phyloP scores from a whole-genome alignment of 2,329 filamentous ascomycete species.

The Cercospora sesami region DNA sequence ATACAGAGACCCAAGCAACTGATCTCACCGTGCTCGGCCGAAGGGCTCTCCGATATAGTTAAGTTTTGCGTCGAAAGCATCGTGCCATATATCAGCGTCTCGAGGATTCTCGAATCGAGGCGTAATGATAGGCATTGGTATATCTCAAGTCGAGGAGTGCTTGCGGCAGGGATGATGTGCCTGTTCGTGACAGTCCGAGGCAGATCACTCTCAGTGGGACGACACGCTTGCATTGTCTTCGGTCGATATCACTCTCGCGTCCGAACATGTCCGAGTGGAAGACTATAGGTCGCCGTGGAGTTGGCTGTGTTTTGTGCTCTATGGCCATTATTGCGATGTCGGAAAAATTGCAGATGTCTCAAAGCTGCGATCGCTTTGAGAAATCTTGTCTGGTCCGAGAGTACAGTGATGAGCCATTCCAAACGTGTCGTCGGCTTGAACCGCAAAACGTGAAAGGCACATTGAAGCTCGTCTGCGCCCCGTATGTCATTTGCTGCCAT shows the following conservation, averaged over 20 bases:
- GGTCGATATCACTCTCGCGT: conserved; percentile 16
- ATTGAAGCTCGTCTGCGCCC: too few species aligned
- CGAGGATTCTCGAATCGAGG: conserved; percentile 39
- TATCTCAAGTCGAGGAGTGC: conserved; percentile 64
- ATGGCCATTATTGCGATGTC: neutral
- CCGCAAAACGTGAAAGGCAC: too few species aligned
- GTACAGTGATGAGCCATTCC: too few species aligned
- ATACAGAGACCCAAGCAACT: conserved; percentile 37
- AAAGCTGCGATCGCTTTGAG: too few species aligned
- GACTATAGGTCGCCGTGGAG: neutral
- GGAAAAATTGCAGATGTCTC: too few species aligned
- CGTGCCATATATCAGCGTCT: conserved; percentile 28
- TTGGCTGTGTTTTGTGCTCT: neutral
- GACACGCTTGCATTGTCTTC: conserved; percentile 15
- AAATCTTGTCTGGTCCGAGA: too few species aligned
- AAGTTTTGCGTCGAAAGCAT: conserved; percentile 28
- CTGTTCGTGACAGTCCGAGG: conserved; percentile 65
- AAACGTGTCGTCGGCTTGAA: too few species aligned
- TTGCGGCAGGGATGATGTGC: conserved; percentile 54
- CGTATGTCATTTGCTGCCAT: too few species aligned
- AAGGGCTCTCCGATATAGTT: neutral
- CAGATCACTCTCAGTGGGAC: conserved; percentile 66
- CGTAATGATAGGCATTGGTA: conserved; percentile 67
- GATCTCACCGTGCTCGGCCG: conserved; percentile 33
- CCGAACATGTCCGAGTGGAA: neutral